Conservation (phyloP, 306 rosid species). For the Cyclanthera cordifolia region DNA sequence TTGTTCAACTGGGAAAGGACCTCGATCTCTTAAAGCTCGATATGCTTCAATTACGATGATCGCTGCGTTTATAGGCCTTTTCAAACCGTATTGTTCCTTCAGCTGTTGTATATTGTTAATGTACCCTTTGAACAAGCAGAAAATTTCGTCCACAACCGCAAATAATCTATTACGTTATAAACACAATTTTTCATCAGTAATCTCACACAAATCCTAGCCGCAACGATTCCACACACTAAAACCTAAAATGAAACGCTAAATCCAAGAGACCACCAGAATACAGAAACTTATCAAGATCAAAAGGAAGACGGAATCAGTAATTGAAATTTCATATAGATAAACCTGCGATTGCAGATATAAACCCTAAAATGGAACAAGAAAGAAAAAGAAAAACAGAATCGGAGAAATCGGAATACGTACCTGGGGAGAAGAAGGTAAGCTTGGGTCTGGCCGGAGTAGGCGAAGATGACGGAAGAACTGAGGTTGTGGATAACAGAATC, state of each 20-base stretch:
- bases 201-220: neutral
- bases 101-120: slow-evolving; percentile 69
- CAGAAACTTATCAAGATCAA: too few relatives aligned
- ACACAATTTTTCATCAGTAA: neutral
- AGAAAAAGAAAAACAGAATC: too few relatives aligned
- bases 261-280: too few relatives aligned
- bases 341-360: neutral
- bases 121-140: slow-evolving; percentile 97
- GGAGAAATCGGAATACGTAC: slow-evolving; percentile 57
- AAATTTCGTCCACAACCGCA: slow-evolving; percentile 93
- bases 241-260: neutral
- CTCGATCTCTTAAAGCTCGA: slow-evolving; percentile 87
- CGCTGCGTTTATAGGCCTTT: slow-evolving; percentile 73
- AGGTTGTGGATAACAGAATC: slow-evolving; percentile 60
- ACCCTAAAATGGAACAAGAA: neutral
- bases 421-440: slow-evolving; percentile 73
- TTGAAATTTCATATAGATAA: neutral
- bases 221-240: neutral
- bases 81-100: slow-evolving; percentile 94
- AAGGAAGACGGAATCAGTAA: too few relatives aligned
- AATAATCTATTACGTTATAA: slow-evolving; percentile 48
- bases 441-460: slow-evolving; percentile 51
- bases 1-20: slow-evolving; percentile 89
- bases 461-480: slow-evolving; percentile 46
- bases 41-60: slow-evolving; percentile 81